These are phyloP conservation scores for Arctium minus DNA, from an alignment of 129 eudicot genomes.

Conservation along the genomic window DNA sequence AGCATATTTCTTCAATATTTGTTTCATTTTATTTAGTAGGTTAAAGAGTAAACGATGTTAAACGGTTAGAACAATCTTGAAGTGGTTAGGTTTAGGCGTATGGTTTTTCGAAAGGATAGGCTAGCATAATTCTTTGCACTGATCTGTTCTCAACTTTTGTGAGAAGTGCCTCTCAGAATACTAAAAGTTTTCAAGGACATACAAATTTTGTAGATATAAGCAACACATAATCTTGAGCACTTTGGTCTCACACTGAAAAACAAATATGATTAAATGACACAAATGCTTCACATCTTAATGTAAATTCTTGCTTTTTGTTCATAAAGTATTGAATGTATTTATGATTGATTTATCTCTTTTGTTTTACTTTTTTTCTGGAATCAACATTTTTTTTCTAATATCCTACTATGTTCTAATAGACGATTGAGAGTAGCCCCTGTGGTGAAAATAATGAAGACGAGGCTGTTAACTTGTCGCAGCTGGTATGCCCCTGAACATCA, in stretches of 20 bases:
- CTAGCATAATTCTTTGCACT: neutral
- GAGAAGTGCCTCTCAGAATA: neutral
- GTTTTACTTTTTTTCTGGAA: neutral
- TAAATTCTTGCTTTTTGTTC: neutral
- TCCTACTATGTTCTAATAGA: conserved; percentile 37
- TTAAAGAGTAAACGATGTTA: neutral
- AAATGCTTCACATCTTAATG: neutral
- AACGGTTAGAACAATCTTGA: neutral
- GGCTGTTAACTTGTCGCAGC: conserved; percentile 79
- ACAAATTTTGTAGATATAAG: neutral
- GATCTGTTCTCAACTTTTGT: neutral
- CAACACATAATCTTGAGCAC: neutral
- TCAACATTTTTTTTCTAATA: neutral
- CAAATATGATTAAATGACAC: neutral
- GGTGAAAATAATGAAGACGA: conserved; percentile 66
- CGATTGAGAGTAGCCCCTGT: conserved; percentile 85
- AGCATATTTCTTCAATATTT: neutral
- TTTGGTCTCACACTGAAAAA: neutral
- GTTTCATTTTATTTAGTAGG: neutral
- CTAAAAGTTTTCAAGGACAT: neutral
- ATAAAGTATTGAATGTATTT: neutral
- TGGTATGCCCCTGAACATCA: conserved; percentile 43
- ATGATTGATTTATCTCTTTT: neutral
- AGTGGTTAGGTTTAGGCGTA: neutral
- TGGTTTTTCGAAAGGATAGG: neutral